Evolutionary conservation across 148 eudicot species (phyloP).

Genomic region (Rhododendron molle): DNA sequence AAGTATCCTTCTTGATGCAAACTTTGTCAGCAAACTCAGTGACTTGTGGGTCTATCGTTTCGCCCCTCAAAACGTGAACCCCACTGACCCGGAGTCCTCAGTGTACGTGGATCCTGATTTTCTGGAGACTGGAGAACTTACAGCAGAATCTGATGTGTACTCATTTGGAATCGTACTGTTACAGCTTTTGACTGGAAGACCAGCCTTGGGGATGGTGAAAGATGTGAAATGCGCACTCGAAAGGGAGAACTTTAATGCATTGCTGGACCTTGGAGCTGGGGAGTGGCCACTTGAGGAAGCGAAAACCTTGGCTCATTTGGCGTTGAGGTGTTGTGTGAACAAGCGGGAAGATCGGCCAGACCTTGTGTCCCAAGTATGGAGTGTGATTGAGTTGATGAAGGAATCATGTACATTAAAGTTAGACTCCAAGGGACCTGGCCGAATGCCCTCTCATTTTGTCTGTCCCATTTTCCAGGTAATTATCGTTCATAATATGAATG

Average conservation of each 20-base stretch:
- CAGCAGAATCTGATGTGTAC: slow-evolving; percentile 64
- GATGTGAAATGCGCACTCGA: slow-evolving; percentile 59
- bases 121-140: slow-evolving; percentile 47
- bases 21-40: slow-evolving; percentile 59
- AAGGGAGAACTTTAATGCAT: slow-evolving; percentile 29
- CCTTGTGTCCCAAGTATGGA: slow-evolving; percentile 56
- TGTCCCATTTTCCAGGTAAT: slow-evolving; percentile 86
- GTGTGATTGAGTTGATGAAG: slow-evolving; percentile 45
- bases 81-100: slow-evolving; percentile 26
- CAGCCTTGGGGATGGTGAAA: slow-evolving; percentile 40
- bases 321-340: slow-evolving; percentile 61
- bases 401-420: slow-evolving; percentile 24
- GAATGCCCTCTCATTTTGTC: slow-evolving; percentile 67
- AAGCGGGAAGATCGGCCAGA: slow-evolving; percentile 46
- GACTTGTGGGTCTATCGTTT: slow-evolving; percentile 45
- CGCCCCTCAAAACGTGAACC: slow-evolving; percentile 22
- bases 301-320: slow-evolving; percentile 49
- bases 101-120: slow-evolving; percentile 65
- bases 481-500: not conserved
- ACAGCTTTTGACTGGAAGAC: slow-evolving; percentile 61
- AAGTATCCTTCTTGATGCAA: slow-evolving; percentile 69
- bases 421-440: slow-evolving; percentile 35
- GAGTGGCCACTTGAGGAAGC: slow-evolving; percentile 67
- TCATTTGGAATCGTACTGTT: slow-evolving; percentile 76
- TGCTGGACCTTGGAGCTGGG: slow-evolving; percentile 74